Evolutionary conservation across 352 stramenopile genomes (phyloP), one percentile per base, ranked within the genome.

Genomic region (Pythium dissotocum): DNA sequence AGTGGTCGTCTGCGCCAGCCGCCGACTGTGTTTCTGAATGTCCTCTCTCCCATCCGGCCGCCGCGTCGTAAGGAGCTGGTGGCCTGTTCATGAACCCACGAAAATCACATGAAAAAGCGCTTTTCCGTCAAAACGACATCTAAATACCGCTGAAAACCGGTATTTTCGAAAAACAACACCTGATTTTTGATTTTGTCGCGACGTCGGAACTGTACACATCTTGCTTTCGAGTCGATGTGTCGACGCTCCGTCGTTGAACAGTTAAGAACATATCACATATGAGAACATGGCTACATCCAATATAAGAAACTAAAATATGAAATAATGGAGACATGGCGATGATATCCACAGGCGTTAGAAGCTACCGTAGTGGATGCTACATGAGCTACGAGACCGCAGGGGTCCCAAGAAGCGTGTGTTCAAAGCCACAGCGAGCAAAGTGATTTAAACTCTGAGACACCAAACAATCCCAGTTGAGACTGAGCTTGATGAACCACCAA

Each of bases 71-170:
- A 8, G 26, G 49, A 56, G 49, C 49, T 36, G 49, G 7, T 56
- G 49, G 28, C 49, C 49, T 35, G 49, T 56, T 56, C 49, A 36
- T 56, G 49, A 56, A 56, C 49, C 49, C 49, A 56, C 49, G 12
- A 3, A 56, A 56, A 53, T 53, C 49, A 35, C 49, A 6, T 7
- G 28, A 46, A 59, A 59, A 59, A 59, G 53, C 53, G 32, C 33
- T 42, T 59, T 59, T 59, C 30, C 0, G 30, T 18, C 9, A 26
- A 18, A 16, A 32, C 32, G 6, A 24, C 2, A 4, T 40, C 4
- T 26, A 53, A 13, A 53, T 40, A 58, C 51, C 51, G 51, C 28
- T 58, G 14, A 14, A 44, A 16, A 58, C 52, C 52, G 52, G 28
- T 58, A 58, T 46, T 21, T 59, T 59, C 53, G 53, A 59, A 59